phyloP scores from a whole-genome alignment of 371 early-diverging fungal genomes.

The Mucor ambiguus region DNA sequence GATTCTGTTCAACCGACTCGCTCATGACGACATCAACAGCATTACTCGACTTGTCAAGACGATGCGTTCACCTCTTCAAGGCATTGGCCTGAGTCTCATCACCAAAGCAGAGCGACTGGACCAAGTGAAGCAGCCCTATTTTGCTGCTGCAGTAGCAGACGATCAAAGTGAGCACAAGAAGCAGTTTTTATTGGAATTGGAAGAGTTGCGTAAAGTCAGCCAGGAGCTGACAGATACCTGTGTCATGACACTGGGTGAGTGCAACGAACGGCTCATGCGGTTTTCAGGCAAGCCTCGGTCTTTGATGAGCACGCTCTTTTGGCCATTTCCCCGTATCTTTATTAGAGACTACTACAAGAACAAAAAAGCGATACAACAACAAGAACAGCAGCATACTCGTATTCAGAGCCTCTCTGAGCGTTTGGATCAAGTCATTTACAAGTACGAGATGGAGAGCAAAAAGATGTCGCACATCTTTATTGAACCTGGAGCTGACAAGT shows the following conservation, averaged over 20 bases:
- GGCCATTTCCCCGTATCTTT: constrained; percentile 47
- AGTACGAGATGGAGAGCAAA: constrained; percentile 2
- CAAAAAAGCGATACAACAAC: background rate
- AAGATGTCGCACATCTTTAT: constrained; percentile 3
- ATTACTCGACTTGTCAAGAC: constrained; percentile 38
- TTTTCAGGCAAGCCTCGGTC: constrained; percentile 18
- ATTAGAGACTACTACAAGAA: constrained; percentile 13
- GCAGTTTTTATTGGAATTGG: constrained; percentile 3
- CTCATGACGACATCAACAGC: constrained; percentile 32
- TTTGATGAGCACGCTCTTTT: constrained; percentile 28
- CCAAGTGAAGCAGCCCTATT: background rate
- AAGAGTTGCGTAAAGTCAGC: constrained; percentile 8
- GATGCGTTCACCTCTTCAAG: constrained; percentile 37
- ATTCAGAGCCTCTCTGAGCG: constrained; percentile 6
- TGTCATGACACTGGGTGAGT: constrained; percentile 15
- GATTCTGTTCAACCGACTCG: constrained; percentile 31
- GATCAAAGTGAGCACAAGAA: constrained; percentile 4
- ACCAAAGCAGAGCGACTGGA: constrained; percentile 22
- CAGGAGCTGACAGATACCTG: constrained; percentile 23
- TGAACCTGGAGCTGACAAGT: constrained; percentile 2
- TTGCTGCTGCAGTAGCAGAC: background rate
- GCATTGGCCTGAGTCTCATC: constrained; percentile 42
- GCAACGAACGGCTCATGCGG: constrained; percentile 15
- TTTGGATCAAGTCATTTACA: constrained; percentile 9
- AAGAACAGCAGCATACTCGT: background rate